These are phyloP conservation scores for Sungouiella blattae DNA, from an alignment of 805 yeast species.

Conservation along the genomic window DNA sequence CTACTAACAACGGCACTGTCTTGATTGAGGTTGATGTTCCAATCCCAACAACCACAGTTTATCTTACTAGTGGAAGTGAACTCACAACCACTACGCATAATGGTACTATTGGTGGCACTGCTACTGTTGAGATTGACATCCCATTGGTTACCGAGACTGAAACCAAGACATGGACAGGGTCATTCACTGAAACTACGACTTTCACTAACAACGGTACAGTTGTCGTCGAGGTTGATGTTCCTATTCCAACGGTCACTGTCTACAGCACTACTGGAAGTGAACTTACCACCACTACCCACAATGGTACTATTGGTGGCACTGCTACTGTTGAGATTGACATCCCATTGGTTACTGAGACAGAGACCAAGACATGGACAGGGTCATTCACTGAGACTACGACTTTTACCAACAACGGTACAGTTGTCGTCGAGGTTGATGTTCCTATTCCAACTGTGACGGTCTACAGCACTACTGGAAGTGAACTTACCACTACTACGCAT, in stretches of 20 bases:
- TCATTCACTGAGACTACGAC: too few species aligned
- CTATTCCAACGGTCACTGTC: not conserved
- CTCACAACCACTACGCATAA: constrained; percentile 8
- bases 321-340: constrained; percentile 1
- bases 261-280: not conserved
- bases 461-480: too few species aligned
- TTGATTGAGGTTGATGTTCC: constrained; percentile 1
- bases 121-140: constrained; percentile 15
- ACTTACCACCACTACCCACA: constrained; percentile 1
- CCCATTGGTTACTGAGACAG: too few species aligned
- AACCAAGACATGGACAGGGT: not conserved
- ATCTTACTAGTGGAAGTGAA: constrained; percentile 2
- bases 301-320: constrained; percentile 4
- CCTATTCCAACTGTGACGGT: too few species aligned
- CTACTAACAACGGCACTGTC: constrained; percentile 3
- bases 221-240: not conserved
- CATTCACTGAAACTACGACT: not conserved
- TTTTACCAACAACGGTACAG: too few species aligned
- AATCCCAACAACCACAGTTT: not conserved
- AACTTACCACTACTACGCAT: too few species aligned
- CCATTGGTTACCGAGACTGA: not conserved
- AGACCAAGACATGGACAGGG: too few species aligned
- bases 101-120: constrained; percentile 16
- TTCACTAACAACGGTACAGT: constrained; percentile 4
- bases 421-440: too few species aligned